Conservation (phyloP, 768 basidiomycete species). For the Hericium alpestre region DNA sequence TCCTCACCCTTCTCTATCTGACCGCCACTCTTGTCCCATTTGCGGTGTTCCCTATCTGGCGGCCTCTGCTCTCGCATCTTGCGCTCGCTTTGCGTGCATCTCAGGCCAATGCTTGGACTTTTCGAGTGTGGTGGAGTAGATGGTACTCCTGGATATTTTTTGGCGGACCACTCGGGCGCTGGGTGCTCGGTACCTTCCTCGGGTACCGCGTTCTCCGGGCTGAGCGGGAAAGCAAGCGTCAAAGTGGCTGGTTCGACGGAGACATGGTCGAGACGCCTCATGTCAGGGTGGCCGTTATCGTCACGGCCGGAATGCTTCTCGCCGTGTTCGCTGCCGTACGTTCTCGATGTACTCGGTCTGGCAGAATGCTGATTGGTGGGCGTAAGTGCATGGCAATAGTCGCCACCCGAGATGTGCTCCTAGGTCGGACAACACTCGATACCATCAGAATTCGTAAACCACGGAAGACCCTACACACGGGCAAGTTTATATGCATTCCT, state of each 20-base stretch:
- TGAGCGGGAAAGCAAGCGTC: neutral
- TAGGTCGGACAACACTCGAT: constrained; percentile 10
- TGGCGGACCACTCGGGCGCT: constrained; percentile 14
- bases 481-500: constrained; percentile 10
- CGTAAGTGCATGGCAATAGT: constrained; percentile 6
- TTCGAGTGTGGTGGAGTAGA: constrained; percentile 11
- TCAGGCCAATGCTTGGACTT: constrained; percentile 9
- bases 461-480: neutral
- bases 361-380: neutral
- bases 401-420: constrained; percentile 3
- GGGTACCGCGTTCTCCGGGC: constrained; percentile 9
- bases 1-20: constrained; percentile 10
- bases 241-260: constrained; percentile 4
- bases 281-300: constrained; percentile 2
- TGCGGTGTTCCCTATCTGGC: constrained; percentile 8
- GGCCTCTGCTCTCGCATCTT: constrained; percentile 4
- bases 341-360: neutral
- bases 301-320: constrained; percentile 1
- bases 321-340: constrained; percentile 11
- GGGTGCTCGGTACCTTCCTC: constrained; percentile 10
- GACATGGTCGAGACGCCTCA: constrained; percentile 9
- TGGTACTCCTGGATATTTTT: constrained; percentile 14
- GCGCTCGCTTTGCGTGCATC: constrained; percentile 9
- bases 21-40: constrained; percentile 10
- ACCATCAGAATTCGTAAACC: neutral